Evolutionary conservation across 73 alveolate genomes (phyloP), one percentile per base, ranked within the genome.

Genomic region (Paramecium caudatum): DNA sequence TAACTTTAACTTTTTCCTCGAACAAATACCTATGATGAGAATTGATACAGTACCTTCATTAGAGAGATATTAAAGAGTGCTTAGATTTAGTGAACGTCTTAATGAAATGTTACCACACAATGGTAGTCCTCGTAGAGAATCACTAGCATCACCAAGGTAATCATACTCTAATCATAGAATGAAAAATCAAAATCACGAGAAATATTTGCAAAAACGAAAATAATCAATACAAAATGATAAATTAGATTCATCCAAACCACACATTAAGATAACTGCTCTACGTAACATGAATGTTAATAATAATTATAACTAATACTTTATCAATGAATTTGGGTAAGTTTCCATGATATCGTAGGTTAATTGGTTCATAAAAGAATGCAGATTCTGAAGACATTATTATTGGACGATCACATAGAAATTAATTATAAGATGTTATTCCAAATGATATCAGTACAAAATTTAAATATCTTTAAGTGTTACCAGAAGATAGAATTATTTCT

Each of bases 131-230:
- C n/a, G n/a, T n/a, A n/a, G n/a, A n/a, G n/a, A n/a, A n/a, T n/a
- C n/a, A n/a, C n/a, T n/a, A n/a, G n/a, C n/a, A 21, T 55, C 46
- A 55, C 45, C 80, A 55, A 55, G 80, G 80, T 55, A 55, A 10
- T 4, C 7, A 10, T 23, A 17, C 2, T 23, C 43, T 12, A 19
- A 9, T 6, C 2, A 27, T 19, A 55, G 80, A 55, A 43, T 27
- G 30, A 55, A 23, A 21, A 16, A 19, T 2, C 7, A 55, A 55
- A 55, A 55, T 27, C 23, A 27, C 30, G 23, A 55, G 80, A 55
- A 23, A 5, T 55, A 55, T 21, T 43, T 55, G 10, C 15, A 55
- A 55, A 55, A 55, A 43, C 80, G 80, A 4, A 55, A 37, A 19
- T 12, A 10, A 16, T 43, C 46, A 23, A 23, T 55, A 19, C 30